Percentiles rank a stretch among this genome's conserved stretches.
Evolutionary conservation across 306 rosid genomes (phyloP).

Genomic region (Dicorynia guianensis): DNA sequence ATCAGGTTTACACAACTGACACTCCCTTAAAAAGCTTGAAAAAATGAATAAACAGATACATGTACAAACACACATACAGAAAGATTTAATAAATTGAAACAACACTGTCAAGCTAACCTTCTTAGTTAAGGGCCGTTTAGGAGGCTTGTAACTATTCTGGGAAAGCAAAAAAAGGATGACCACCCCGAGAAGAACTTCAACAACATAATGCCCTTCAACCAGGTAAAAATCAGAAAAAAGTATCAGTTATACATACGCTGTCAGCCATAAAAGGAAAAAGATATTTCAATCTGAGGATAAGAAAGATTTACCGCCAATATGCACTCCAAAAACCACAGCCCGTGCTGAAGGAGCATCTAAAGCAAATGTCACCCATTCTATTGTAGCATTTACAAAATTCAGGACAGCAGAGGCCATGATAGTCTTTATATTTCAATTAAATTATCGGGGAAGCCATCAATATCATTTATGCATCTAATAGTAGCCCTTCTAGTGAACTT

Average conservation of each 20-base stretch:
- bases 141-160: slow-evolving; percentile 97
- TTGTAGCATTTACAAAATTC: slow-evolving; percentile 57
- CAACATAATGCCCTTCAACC: slow-evolving; percentile 82
- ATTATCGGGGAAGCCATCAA: slow-evolving; percentile 41
- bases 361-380: slow-evolving; percentile 68
- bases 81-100: not conserved
- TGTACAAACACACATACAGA: not conserved
- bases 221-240: slow-evolving; percentile 3
- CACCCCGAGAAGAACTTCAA: slow-evolving; percentile 79
- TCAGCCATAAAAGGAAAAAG: slow-evolving; percentile 1
- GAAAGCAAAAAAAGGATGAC: slow-evolving; percentile 90
- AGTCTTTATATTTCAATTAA: slow-evolving; percentile 41
- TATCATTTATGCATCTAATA: slow-evolving; percentile 36
- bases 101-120: slow-evolving; percentile 62
- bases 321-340: slow-evolving; percentile 89
- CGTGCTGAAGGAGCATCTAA: slow-evolving; percentile 85
- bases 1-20: slow-evolving; percentile 21
- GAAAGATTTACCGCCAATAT: slow-evolving; percentile 73
- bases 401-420: slow-evolving; percentile 62
- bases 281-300: slow-evolving; percentile 1
- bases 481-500: slow-evolving; percentile 19
- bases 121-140: slow-evolving; percentile 84
- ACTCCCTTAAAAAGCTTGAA: slow-evolving; percentile 12
- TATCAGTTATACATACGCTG: not conserved
- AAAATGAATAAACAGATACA: not conserved